Evolutionary conservation across 352 stramenopile genomes (phyloP).

Genomic region (Globisporangium perplexum): DNA sequence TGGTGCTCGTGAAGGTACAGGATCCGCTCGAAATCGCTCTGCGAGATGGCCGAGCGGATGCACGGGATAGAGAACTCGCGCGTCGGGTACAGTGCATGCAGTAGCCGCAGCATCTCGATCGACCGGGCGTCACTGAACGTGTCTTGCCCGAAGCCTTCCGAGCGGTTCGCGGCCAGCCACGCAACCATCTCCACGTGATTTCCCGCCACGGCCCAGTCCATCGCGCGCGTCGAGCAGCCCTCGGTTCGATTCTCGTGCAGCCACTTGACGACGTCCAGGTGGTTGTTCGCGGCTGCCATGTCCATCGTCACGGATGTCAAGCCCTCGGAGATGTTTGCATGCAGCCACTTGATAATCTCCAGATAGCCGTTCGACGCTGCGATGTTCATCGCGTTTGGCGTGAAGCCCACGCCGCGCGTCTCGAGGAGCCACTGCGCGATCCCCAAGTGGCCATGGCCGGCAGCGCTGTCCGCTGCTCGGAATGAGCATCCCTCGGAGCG

Average conservation of each 20-base stretch:
- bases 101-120: conserved; percentile 3
- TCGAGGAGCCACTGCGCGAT: conserved; percentile 6
- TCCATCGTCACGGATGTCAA: conserved; percentile 5
- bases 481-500: conserved; percentile 6
- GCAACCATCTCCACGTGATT: conserved; percentile 3
- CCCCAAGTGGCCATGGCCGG: background rate
- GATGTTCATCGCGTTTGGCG: conserved; percentile 2
- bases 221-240: conserved; percentile 12
- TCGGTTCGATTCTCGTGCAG: conserved; percentile 11
- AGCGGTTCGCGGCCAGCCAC: conserved; percentile 7
- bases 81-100: background rate
- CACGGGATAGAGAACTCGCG: conserved; percentile 1
- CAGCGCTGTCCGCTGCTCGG: conserved; percentile 3
- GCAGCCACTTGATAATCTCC: conserved; percentile 3
- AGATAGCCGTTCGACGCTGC: conserved; percentile 3
- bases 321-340: conserved; percentile 2
- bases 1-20: conserved; percentile 4
- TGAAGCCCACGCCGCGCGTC: conserved; percentile 3
- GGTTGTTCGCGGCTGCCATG: conserved; percentile 1
- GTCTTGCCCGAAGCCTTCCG: conserved; percentile 8
- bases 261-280: conserved; percentile 5
- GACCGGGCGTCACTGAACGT: conserved; percentile 9
- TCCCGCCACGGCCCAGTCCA: conserved; percentile 14
- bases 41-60: background rate
- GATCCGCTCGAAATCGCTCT: conserved; percentile 5